phyloP scores from a whole-genome alignment of 2,329 filamentous ascomycete genomes.

The Trichoderma sp. region DNA sequence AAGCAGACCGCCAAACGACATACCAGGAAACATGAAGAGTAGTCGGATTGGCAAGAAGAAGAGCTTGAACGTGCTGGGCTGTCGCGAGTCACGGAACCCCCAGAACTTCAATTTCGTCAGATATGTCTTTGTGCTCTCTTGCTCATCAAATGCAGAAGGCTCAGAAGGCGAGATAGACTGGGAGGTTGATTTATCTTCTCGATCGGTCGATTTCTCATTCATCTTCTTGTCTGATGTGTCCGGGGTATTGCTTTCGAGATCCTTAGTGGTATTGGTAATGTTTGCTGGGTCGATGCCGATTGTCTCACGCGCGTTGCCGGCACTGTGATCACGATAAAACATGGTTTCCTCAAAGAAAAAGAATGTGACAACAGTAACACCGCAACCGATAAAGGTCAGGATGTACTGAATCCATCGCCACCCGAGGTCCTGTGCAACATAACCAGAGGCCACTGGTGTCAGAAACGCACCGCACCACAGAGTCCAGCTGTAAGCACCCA shows the following conservation, averaged over 20 bases:
- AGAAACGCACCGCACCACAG: neutral
- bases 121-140: neutral
- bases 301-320: neutral
- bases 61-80: neutral
- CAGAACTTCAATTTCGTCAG: neutral
- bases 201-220: neutral
- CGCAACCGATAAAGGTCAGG: neutral
- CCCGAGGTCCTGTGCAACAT: neutral
- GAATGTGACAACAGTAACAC: neutral
- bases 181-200: neutral
- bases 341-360: neutral
- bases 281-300: neutral
- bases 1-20: neutral
- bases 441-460: neutral
- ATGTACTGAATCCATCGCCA: neutral
- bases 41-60: neutral
- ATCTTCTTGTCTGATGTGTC: neutral
- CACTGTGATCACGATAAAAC: neutral
- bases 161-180: neutral
- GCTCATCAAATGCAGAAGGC: neutral
- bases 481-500: neutral
- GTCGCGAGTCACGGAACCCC: neutral
- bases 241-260: neutral
- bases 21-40: neutral
- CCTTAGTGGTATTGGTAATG: neutral